Percentiles rank a stretch among this genome's conserved stretches.
These are phyloP conservation scores for Cordyceps tenuipes DNA, from an alignment of 2,329 filamentous ascomycete genomes.

Conservation along the genomic window DNA sequence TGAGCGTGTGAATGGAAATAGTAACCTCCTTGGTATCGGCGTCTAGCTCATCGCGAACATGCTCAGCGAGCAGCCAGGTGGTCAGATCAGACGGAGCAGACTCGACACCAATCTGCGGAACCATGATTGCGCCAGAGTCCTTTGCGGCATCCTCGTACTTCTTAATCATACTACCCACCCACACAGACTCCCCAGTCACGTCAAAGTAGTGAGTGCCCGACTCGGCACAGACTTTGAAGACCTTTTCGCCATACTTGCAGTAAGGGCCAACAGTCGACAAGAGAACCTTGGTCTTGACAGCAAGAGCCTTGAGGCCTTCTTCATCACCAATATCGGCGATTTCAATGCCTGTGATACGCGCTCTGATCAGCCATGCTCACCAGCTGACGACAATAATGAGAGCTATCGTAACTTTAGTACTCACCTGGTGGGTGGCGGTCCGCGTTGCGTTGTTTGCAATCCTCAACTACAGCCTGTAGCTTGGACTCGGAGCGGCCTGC, in stretches of 20 bases:
- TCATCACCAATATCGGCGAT: conserved; percentile 39
- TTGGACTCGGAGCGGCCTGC: conserved; percentile 75
- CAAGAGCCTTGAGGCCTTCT: conserved; percentile 37
- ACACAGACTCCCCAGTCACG: conserved; percentile 52
- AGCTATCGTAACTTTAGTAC: conserved; percentile 12
- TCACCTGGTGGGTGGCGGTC: conserved; percentile 65
- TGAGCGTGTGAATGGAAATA: conserved; percentile 37
- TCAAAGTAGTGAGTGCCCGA: conserved; percentile 58
- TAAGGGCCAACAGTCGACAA: conserved; percentile 55
- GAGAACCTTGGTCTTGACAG: conserved; percentile 47
- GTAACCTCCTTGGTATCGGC: conserved; percentile 45
- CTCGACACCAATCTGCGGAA: conserved; percentile 55
- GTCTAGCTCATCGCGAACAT: conserved; percentile 41
- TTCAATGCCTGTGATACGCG: conserved; percentile 38
- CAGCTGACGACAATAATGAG: background rate
- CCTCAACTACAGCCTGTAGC: conserved; percentile 58
- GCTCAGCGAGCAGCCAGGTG: conserved; percentile 44
- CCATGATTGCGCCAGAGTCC: conserved; percentile 46
- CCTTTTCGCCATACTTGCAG: conserved; percentile 45
- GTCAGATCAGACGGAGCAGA: conserved; percentile 54
- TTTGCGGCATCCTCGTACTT: conserved; percentile 48
- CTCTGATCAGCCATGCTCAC: background rate
- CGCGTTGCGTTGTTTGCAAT: conserved; percentile 57
- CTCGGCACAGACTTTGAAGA: conserved; percentile 54
- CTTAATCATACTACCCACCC: conserved; percentile 50